A percentile compares a stretch with the other conserved stretches of the same genome.
phyloP scores from a whole-genome alignment of 2,329 filamentous ascomycete genomes.

The Aschersonia sp. region DNA sequence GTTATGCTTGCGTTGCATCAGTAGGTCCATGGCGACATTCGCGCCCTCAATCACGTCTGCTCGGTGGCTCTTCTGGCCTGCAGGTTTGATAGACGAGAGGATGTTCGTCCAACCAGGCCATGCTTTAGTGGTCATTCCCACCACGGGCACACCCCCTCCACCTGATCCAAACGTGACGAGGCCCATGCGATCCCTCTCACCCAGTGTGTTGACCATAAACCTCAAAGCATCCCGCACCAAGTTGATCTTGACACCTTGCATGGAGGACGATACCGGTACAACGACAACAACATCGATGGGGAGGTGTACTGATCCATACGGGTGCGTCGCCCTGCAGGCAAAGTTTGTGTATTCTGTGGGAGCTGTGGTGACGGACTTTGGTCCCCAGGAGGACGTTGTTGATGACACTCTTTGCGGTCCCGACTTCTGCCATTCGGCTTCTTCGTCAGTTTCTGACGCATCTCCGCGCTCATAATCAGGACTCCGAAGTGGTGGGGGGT shows the following conservation, averaged over 20 bases:
- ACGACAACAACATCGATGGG: slow-evolving; percentile 93
- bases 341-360: slow-evolving; percentile 84
- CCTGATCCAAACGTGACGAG: slow-evolving; percentile 94
- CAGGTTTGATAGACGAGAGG: slow-evolving; percentile 74
- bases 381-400: slow-evolving; percentile 66
- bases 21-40: slow-evolving; percentile 93
- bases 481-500: slow-evolving; percentile 47
- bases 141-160: slow-evolving; percentile 80
- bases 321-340: slow-evolving; percentile 29
- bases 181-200: slow-evolving; percentile 91
- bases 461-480: slow-evolving; percentile 69
- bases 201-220: slow-evolving; percentile 81
- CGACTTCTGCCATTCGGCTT: slow-evolving; percentile 58
- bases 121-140: slow-evolving; percentile 94
- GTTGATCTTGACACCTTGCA: slow-evolving; percentile 98
- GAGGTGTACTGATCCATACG: slow-evolving; percentile 54
- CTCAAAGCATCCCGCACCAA: slow-evolving; percentile 81
- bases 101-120: slow-evolving; percentile 89
- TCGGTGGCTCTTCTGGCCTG: slow-evolving; percentile 90
- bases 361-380: slow-evolving; percentile 72
- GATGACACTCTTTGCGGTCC: slow-evolving; percentile 64
- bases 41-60: slow-evolving; percentile 96
- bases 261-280: slow-evolving; percentile 92
- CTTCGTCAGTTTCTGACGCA: slow-evolving; percentile 72
- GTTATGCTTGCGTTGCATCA: slow-evolving; percentile 95